Conservation (phyloP, 495 filamentous ascomycete species). For the Podospora pseudoanserina region DNA sequence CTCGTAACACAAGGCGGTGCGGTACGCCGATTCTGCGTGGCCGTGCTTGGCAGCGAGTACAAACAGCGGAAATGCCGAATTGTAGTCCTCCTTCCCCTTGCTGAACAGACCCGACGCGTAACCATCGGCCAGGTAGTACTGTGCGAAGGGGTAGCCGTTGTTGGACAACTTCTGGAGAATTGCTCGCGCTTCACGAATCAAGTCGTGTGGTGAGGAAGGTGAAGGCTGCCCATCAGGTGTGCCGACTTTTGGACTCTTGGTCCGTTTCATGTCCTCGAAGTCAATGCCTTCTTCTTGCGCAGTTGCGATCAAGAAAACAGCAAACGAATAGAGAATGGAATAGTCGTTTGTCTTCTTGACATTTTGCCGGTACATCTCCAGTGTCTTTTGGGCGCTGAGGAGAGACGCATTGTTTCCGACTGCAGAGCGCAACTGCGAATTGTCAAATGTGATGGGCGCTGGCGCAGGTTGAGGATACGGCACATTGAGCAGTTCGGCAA, state of each 20-base stretch:
- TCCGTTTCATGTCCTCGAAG: constrained; percentile 38
- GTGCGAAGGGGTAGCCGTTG: constrained; percentile 87
- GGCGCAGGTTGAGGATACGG: constrained; percentile 85
- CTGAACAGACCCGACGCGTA: constrained; percentile 92
- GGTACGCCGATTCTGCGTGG: constrained; percentile 93
- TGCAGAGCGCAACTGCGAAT: constrained; percentile 67
- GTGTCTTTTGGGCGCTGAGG: constrained; percentile 81
- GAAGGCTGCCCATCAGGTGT: constrained; percentile 40
- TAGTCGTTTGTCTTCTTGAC: constrained; percentile 94
- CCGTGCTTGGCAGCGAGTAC: constrained; percentile 93
- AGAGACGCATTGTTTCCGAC: constrained; percentile 87
- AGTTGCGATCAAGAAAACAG: constrained; percentile 83
- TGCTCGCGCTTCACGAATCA: constrained; percentile 80
- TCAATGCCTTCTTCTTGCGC: constrained; percentile 63
- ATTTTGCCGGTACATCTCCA: constrained; percentile 96
- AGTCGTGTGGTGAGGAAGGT: constrained; percentile 53
- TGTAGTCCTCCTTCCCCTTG: constrained; percentile 87
- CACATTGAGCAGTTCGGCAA: constrained; percentile 80
- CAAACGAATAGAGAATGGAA: constrained; percentile 88
- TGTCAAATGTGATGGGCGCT: constrained; percentile 68
- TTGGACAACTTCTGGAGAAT: constrained; percentile 84
- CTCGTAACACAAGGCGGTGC: constrained; percentile 91
- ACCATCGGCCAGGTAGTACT: constrained; percentile 95
- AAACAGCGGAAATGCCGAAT: constrained; percentile 87
- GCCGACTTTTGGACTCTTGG: constrained; percentile 42